These are phyloP conservation scores for Ocimum tenuiflorum DNA, from an alignment of 257 asterid species.

Conservation along the genomic window DNA sequence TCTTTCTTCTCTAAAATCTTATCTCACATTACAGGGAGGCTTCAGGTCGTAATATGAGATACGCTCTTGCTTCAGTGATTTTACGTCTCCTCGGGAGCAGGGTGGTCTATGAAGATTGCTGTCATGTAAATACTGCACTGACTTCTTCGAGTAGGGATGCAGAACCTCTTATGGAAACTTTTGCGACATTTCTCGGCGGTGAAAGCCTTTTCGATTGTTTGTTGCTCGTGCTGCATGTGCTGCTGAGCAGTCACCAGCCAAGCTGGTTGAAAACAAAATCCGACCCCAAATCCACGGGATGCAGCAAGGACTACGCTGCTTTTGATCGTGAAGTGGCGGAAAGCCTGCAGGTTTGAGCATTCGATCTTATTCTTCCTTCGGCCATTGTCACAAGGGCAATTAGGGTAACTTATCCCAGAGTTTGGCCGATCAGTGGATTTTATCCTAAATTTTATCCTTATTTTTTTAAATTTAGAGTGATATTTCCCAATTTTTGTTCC, in stretches of 20 bases:
- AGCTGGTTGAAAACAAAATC: slow-evolving; percentile 79
- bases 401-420: no score
- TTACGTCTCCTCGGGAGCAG: slow-evolving; percentile 91
- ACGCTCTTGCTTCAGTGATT: slow-evolving; percentile 64
- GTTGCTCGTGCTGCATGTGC: slow-evolving; percentile 76
- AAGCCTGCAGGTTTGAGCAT: slow-evolving; percentile 70
- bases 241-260: slow-evolving; percentile 77
- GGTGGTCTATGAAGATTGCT: slow-evolving; percentile 76
- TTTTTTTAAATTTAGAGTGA: no score
- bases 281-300: slow-evolving; percentile 46
- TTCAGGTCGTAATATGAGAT: slow-evolving; percentile 52
- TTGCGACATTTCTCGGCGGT: slow-evolving; percentile 40
- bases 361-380: no score
- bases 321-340: slow-evolving; percentile 85
- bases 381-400: no score
- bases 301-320: slow-evolving; percentile 32
- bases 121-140: slow-evolving; percentile 37
- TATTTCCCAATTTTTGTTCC: no score
- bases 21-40: slow-evolving; percentile 33
- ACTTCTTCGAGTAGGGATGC: slow-evolving; percentile 45
- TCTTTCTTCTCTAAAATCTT: not conserved
- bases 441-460: no score
- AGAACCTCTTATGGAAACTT: slow-evolving; percentile 42
- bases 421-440: no score
- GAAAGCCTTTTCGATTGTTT: slow-evolving; percentile 74